phyloP scores from a whole-genome alignment of 495 filamentous ascomycete species.

The Talaromyces liani region DNA sequence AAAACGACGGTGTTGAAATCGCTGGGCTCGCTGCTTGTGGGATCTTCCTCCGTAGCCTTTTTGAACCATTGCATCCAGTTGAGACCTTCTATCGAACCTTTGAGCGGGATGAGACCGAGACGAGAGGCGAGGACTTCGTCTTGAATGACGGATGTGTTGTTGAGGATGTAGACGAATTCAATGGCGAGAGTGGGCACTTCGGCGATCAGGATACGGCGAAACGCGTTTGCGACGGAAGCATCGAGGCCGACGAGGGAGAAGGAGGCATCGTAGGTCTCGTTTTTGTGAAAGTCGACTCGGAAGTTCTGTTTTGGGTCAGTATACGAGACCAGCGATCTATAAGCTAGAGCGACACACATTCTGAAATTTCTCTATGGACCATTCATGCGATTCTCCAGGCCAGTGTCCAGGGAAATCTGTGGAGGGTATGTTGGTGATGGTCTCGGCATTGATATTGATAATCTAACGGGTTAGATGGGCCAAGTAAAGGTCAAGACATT shows the following conservation, averaged over 20 bases:
- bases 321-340: constrained; percentile 11
- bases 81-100: constrained; percentile 65
- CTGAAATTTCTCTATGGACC: constrained; percentile 71
- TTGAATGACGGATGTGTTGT: constrained; percentile 96
- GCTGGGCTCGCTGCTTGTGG: constrained; percentile 39
- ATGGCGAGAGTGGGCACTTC: constrained; percentile 94
- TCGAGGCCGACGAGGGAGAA: constrained; percentile 92
- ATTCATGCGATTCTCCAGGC: constrained; percentile 82
- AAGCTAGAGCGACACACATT: constrained; percentile 29
- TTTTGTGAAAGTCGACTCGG: constrained; percentile 73
- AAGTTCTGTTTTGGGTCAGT: constrained; percentile 40
- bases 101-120: constrained; percentile 84
- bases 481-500: no score
- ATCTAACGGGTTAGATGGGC: constrained; percentile 47
- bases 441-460: constrained; percentile 80
- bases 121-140: constrained; percentile 91
- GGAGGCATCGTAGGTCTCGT: constrained; percentile 61
- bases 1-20: constrained; percentile 80
- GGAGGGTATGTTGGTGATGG: constrained; percentile 76
- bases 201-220: constrained; percentile 92
- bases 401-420: constrained; percentile 88
- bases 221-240: constrained; percentile 91
- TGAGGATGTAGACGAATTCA: constrained; percentile 80
- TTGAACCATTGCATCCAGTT: constrained; percentile 72
- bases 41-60: constrained; percentile 48